These are phyloP conservation scores for Musa itinerans DNA, from an alignment of 176 grass and related monocot species.

Conservation along the genomic window DNA sequence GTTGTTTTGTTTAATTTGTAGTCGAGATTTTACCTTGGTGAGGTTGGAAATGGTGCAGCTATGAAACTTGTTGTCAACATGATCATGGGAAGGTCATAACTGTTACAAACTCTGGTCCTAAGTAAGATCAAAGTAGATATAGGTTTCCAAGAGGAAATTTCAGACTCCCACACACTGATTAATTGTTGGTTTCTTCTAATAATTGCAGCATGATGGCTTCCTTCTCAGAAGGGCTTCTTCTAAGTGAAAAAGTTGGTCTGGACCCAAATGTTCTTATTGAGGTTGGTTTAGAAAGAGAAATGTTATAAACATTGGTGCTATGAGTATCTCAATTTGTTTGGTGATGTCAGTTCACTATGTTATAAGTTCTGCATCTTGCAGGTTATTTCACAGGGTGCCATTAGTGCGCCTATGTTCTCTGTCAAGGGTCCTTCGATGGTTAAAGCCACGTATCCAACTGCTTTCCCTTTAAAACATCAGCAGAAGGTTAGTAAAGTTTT, in stretches of 20 bases:
- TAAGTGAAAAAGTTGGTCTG: slow-evolving; percentile 69
- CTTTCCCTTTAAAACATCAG: slow-evolving; percentile 95
- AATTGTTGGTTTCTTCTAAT: slow-evolving; percentile 12
- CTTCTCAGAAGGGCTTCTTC: slow-evolving; percentile 73
- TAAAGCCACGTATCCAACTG: slow-evolving; percentile 67
- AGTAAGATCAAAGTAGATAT: neutral
- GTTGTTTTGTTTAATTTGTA: slow-evolving; percentile 1
- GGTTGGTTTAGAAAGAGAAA: slow-evolving; percentile 23
- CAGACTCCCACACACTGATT: neutral
- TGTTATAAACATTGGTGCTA: too few species aligned
- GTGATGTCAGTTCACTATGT: too few species aligned
- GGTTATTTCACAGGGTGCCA: slow-evolving; percentile 91
- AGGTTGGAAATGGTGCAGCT: slow-evolving; percentile 78
- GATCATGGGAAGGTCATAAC: slow-evolving; percentile 84
- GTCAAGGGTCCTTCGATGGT: slow-evolving; percentile 90
- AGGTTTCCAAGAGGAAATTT: neutral
- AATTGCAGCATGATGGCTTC: slow-evolving; percentile 89
- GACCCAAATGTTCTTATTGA: slow-evolving; percentile 70
- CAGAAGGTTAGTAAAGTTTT: slow-evolving; percentile 53
- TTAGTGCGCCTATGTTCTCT: slow-evolving; percentile 77
- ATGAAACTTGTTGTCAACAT: slow-evolving; percentile 98
- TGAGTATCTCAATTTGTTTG: too few species aligned
- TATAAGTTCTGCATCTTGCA: slow-evolving; percentile 20
- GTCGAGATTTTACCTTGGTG: slow-evolving; percentile 78
- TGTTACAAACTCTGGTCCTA: neutral